phyloP scores from a whole-genome alignment of 2,329 filamentous ascomycete species.

The Colletotrichum spaethianum region DNA sequence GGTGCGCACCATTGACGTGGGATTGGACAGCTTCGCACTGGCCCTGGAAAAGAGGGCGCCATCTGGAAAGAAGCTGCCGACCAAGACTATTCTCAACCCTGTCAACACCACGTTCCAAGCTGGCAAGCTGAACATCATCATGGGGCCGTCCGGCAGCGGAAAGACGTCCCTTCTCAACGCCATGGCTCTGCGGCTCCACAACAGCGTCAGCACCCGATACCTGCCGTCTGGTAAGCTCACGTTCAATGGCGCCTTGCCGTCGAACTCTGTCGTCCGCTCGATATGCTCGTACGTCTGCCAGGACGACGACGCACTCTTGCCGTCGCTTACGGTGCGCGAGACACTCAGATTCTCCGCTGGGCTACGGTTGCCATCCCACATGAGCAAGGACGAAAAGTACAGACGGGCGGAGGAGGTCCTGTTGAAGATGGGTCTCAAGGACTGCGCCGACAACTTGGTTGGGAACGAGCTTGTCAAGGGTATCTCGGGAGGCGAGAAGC shows the following conservation, averaged over 20 bases:
- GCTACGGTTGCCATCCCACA: conserved; percentile 78
- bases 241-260: conserved; percentile 79
- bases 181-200: conserved; percentile 78
- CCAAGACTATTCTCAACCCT: conserved; percentile 75
- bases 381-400: conserved; percentile 77
- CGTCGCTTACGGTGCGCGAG: conserved; percentile 82
- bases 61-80: conserved; percentile 65
- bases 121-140: conserved; percentile 80
- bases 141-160: conserved; percentile 84
- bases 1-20: conserved; percentile 74
- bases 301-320: conserved; percentile 81
- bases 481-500: conserved; percentile 85
- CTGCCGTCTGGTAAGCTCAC: conserved; percentile 72
- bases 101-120: conserved; percentile 77
- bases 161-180: conserved; percentile 83
- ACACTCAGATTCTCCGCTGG: conserved; percentile 80
- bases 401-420: conserved; percentile 79
- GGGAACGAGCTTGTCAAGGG: conserved; percentile 82
- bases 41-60: conserved; percentile 73
- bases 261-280: conserved; percentile 77
- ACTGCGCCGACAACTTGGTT: conserved; percentile 82
- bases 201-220: conserved; percentile 74
- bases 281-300: conserved; percentile 85
- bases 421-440: conserved; percentile 82
- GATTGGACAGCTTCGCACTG: conserved; percentile 75